Evolutionary conservation across 768 basidiomycete genomes (phyloP), one percentile per base, ranked within the genome.

Genomic region (Mycena vitilis): DNA sequence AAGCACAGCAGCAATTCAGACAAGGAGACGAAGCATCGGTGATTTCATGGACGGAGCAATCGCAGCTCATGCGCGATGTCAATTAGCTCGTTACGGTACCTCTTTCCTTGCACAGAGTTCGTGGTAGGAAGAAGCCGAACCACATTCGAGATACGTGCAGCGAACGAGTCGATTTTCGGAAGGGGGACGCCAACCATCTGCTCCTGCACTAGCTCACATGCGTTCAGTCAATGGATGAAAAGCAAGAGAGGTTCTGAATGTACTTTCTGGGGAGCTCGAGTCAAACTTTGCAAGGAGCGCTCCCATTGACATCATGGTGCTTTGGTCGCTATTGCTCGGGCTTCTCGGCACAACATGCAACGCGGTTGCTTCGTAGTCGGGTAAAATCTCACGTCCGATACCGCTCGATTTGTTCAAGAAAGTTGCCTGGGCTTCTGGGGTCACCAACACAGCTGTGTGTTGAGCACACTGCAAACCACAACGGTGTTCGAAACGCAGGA

Each of bases 371-470:
- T n/a, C 16, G 16, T 23, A 36, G 8, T n/a, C n/a, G 36, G 36
- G 20, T 15, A 54, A 4, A 7, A 54, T 18, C n/a, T 54, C 53
- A n/a, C 34, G 53, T 1, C 36, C 36, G 8, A 36, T 13, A 10
- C n/a, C n/a, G 53, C 52, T 23, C 44, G 12, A 16, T n/a, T 66
- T 65, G 11, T 22, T 51, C 18, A 60, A 52, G 37, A 66, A 70
- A 7, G 57, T 52, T 15, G 54, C 47, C n/a, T 65, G 69, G 5
- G 69, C 69, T 25, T 59, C 69, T 6, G 64, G 49, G 15, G 69
- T 70, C 2, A 70, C 69, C 34, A 34, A 15, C 20, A 70, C 63
- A 12, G 69, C 66, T 9, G 69, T 65, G 40, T 58, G 62, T 52
- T 65, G 62, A 10, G 60, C 60, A 37, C 65, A 65, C 69, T 70